Base-by-base conservation (phyloP, 768 basidiomycete genomes). In the Naganishia antarctica region DNA sequence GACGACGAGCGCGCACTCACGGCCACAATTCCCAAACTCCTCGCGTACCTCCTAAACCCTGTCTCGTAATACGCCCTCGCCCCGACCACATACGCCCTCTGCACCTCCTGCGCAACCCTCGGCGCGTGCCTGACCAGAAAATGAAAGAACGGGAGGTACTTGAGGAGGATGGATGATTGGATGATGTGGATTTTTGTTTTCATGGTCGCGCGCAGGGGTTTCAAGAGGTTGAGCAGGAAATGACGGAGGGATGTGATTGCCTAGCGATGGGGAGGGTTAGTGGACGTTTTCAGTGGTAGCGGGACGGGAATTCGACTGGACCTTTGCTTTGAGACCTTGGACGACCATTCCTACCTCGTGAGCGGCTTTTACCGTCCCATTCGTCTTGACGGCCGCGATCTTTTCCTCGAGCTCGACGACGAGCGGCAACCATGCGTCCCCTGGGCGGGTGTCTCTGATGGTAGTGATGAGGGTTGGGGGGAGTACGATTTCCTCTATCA, bases 21-120 rank as follows among this genome's bases (percentile, higher is more conserved):
- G 49, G 44, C 43, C 25, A 98, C 82, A 78, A 82, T 85, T 37
- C 85, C 84, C 49, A 99, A 80, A 72, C 86, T 87, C 47, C 96
- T 82, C 25, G 86, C 83, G 75, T 98, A 99, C 45, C 96, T 81
- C 66, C 96, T 81, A 75, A 97, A 93, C 0, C 88, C 90, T 23
- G 96, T 98, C 79, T 99, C 96, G 65, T 91, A 97, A 75, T 96
- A 99, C 23, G 89, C 83, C 43, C 92, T 85, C 15, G 89, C 87
- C 28, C 88, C 84, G 34, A 83, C 83, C 29, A 88, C 80, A 75
- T 99, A 99, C 2, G 89, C 86, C 58, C 90, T 82, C 74, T 91
- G 91, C 25, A 99, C 80, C 76, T 98, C 93, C 48, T 83, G 82
- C 3, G 96, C 92, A 31, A 92, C 88, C 34, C 81, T 81, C 9